Evolutionary conservation across 192 early-diverging fungal genomes (phyloP).

Genomic region (Gaertneriomyces semiglobifer): DNA sequence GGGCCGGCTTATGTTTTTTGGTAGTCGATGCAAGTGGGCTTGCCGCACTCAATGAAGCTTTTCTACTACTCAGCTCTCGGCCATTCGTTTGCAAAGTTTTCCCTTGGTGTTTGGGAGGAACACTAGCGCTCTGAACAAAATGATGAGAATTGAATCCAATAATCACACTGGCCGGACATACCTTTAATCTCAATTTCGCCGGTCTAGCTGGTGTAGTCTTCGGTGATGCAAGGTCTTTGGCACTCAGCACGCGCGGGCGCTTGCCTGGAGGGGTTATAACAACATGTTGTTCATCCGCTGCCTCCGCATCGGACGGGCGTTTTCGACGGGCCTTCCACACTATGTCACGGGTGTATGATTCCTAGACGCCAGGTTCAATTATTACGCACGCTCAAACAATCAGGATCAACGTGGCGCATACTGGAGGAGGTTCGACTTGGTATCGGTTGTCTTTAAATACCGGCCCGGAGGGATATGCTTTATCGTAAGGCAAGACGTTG

Average conservation of each 20-base stretch:
- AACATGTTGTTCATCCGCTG: background rate
- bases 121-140: too few species aligned
- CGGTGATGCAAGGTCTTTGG: background rate
- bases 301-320: too few species aligned
- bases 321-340: background rate
- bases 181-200: too few species aligned
- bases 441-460: slow-evolving; percentile 13
- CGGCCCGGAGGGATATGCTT: slow-evolving; percentile 13
- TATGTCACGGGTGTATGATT: background rate
- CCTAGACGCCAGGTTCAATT: background rate
- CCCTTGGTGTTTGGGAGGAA: too few species aligned
- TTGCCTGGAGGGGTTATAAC: background rate
- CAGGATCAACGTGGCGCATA: slow-evolving; percentile 2
- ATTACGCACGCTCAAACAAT: background rate
- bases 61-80: too few species aligned
- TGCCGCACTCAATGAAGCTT: too few species aligned
- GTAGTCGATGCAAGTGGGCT: too few species aligned
- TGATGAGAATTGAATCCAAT: too few species aligned
- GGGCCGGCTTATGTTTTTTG: background rate
- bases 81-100: too few species aligned
- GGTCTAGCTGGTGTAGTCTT: too few species aligned
- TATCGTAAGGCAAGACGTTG: slow-evolving; percentile 15
- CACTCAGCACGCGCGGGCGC: background rate
- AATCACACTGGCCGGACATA: too few species aligned
- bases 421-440: slow-evolving; percentile 17